Evolutionary conservation across 2,329 filamentous ascomycete genomes (phyloP).

Genomic region (Podosphaera xanthii): DNA sequence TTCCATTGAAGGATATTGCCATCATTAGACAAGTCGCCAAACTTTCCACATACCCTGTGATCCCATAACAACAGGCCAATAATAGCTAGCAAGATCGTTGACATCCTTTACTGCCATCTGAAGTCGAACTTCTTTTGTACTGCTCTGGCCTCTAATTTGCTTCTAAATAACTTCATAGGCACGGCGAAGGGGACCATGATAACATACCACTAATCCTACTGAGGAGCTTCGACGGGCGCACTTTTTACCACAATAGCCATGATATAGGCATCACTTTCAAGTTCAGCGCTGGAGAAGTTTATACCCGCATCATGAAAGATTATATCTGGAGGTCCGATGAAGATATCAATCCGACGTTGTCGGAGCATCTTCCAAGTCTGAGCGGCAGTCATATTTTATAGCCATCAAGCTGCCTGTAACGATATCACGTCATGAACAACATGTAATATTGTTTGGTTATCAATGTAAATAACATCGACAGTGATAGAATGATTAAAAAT

Average conservation of each 20-base stretch:
- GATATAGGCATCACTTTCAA: background rate
- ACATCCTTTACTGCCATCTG: background rate
- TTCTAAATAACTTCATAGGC: background rate
- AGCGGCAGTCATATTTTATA: background rate
- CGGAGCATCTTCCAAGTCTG: slow-evolving; percentile 1
- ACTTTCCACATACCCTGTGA: no score
- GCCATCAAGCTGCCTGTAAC: slow-evolving; percentile 1
- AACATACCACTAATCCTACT: slow-evolving; percentile 2
- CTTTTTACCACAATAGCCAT: background rate
- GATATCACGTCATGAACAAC: background rate
- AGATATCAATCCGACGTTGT: slow-evolving; percentile 2
- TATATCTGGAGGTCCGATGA: background rate
- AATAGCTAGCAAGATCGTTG: background rate
- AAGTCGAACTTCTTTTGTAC: slow-evolving; percentile 1
- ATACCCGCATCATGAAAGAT: background rate
- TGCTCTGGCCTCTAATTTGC: background rate
- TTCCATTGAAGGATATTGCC: no score
- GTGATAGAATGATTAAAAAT: slow-evolving; percentile 3
- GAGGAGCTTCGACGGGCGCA: slow-evolving; percentile 1
- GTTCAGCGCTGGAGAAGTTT: slow-evolving; percentile 3
- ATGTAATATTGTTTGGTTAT: slow-evolving; percentile 1
- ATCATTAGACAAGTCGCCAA: no score
- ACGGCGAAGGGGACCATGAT: slow-evolving; percentile 1
- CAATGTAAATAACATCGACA: background rate
- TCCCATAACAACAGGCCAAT: background rate